A percentile compares a stretch with the other conserved stretches of the same genome.
Evolutionary conservation across 108 stramenopile genomes (phyloP).

Genomic region (Nitzschia palea): DNA sequence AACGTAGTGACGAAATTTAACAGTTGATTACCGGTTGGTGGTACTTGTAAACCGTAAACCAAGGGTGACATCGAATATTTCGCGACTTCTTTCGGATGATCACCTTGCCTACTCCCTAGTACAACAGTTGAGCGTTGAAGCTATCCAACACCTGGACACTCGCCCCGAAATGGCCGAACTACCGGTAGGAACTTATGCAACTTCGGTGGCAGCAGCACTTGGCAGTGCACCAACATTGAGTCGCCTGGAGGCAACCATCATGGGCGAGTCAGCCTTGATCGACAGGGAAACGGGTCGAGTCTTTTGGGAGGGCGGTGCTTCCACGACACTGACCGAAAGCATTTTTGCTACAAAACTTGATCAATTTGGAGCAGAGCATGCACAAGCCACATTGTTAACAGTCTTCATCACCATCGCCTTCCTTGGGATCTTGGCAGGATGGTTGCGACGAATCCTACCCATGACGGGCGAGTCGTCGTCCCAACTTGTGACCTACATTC

Average conservation of each 20-base stretch:
- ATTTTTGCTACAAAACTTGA: conserved; percentile 24
- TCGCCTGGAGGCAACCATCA: conserved; percentile 37
- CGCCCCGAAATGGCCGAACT: too few species aligned
- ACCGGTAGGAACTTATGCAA: too few species aligned
- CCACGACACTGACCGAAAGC: conserved; percentile 32
- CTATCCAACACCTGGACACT: too few species aligned
- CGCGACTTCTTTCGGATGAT: too few species aligned
- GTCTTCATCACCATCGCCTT: conserved; percentile 21
- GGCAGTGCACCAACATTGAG: too few species aligned
- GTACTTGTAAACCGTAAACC: too few species aligned
- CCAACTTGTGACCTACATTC: background rate
- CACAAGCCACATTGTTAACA: conserved; percentile 30
- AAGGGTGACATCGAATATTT: too few species aligned
- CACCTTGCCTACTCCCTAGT: too few species aligned
- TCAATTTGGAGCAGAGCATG: conserved; percentile 35
- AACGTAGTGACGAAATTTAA: too few species aligned
- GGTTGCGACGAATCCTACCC: conserved; percentile 13
- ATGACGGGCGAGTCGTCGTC: background rate
- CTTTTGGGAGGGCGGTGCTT: conserved; percentile 73
- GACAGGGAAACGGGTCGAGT: conserved; percentile 77
- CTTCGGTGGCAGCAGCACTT: too few species aligned
- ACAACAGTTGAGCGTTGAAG: too few species aligned
- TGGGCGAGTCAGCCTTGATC: conserved; percentile 72
- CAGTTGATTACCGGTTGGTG: too few species aligned
- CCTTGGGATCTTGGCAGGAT: conserved; percentile 29